A percentile compares a stretch with the other conserved stretches of the same genome.
These are phyloP conservation scores for Colletotrichum sublineola DNA, from an alignment of 2,329 filamentous ascomycete genomes.

Conservation along the genomic window DNA sequence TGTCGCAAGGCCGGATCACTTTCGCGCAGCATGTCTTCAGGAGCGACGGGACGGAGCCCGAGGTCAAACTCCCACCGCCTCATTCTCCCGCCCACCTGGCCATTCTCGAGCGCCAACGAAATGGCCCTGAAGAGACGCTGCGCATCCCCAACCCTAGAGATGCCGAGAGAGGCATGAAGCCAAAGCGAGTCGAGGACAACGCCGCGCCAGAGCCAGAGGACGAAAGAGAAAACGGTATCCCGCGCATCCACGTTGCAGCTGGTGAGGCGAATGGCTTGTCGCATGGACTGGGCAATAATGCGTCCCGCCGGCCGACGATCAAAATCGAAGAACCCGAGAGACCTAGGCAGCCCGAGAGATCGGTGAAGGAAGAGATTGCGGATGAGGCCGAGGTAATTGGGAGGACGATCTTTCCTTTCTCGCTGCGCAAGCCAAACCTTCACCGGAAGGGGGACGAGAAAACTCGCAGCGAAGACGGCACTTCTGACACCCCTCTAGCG, in stretches of 20 bases:
- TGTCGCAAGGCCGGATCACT: conserved; percentile 62
- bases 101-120: conserved; percentile 87
- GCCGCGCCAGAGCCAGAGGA: conserved; percentile 53
- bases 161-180: conserved; percentile 84
- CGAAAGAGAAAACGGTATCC: conserved; percentile 48
- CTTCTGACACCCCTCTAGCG: conserved; percentile 44
- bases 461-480: conserved; percentile 52
- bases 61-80: conserved; percentile 64
- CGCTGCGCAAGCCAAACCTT: conserved; percentile 59
- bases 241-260: conserved; percentile 44
- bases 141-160: conserved; percentile 94
- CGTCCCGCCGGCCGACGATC: conserved; percentile 68
- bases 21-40: conserved; percentile 77
- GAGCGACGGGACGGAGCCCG: conserved; percentile 67
- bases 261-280: conserved; percentile 44
- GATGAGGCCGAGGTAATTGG: conserved; percentile 59
- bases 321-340: conserved; percentile 75
- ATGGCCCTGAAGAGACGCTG: conserved; percentile 77
- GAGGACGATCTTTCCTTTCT: conserved; percentile 56
- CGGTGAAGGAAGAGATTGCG: conserved; percentile 52
- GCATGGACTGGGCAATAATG: conserved; percentile 23
- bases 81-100: conserved; percentile 82
- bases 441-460: conserved; percentile 56
- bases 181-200: conserved; percentile 63
- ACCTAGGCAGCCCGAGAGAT: conserved; percentile 51